Conservation (phyloP, 2,329 filamentous ascomycete species). For the Aureobasidium sp. region DNA sequence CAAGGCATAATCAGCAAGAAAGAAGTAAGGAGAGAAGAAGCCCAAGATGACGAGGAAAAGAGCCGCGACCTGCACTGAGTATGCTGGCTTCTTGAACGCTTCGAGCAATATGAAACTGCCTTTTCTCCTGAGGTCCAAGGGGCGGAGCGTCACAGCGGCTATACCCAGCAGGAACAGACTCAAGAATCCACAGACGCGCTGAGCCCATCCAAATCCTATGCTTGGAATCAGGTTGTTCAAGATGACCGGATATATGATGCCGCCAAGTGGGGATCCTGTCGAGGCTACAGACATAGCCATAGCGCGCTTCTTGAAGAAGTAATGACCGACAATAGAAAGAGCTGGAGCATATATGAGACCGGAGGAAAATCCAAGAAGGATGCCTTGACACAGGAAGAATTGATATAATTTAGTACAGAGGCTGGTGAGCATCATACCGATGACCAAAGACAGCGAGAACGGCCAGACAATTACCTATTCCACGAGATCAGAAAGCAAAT, state of each 20-base stretch:
- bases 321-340: conserved; percentile 57
- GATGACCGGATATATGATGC: conserved; percentile 46
- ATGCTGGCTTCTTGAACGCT: conserved; percentile 36
- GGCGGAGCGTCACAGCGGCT: conserved; percentile 12
- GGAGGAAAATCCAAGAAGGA: conserved; percentile 45
- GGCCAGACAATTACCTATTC: conserved; percentile 30
- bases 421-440: conserved; percentile 45
- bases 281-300: conserved; percentile 53
- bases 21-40: conserved; percentile 43
- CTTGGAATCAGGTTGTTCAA: conserved; percentile 36
- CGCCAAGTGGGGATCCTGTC: conserved; percentile 45
- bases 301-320: conserved; percentile 49
- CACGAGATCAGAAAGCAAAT: not conserved
- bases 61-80: conserved; percentile 36
- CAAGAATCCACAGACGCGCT: conserved; percentile 42
- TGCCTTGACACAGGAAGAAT: conserved; percentile 42
- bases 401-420: conserved; percentile 43
- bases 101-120: conserved; percentile 15
- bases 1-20: conserved; percentile 52
- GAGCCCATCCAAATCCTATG: conserved; percentile 47
- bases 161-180: conserved; percentile 21
- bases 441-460: conserved; percentile 37
- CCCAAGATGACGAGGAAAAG: conserved; percentile 38
- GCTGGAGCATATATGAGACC: conserved; percentile 56
- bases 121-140: not conserved